A percentile compares a stretch with the other conserved stretches of the same genome.
phyloP scores from a whole-genome alignment of 2,329 filamentous ascomycete genomes.

The Hypoxylon sp. region DNA sequence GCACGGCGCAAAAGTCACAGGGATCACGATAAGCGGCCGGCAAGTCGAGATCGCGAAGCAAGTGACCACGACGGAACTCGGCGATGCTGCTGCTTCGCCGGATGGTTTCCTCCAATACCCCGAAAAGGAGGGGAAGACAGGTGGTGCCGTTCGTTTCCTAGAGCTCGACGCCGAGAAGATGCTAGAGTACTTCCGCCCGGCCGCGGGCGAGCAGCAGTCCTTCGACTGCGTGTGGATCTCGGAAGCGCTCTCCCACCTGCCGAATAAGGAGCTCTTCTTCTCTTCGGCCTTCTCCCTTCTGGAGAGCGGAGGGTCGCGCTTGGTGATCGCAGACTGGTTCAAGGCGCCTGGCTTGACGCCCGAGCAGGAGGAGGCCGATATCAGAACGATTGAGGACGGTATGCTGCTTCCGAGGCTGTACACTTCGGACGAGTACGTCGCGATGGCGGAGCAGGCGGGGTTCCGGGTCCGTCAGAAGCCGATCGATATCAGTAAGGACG shows the following conservation, averaged over 20 bases:
- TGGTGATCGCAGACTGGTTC: conserved; percentile 73
- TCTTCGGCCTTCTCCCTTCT: conserved; percentile 63
- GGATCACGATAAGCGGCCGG: conserved; percentile 70
- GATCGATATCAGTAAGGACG: conserved; percentile 68
- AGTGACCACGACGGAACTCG: conserved; percentile 57
- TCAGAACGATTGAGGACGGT: conserved; percentile 71
- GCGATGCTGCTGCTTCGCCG: background rate
- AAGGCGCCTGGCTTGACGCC: conserved; percentile 61
- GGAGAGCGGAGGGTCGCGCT: conserved; percentile 54
- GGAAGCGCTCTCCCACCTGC: conserved; percentile 71
- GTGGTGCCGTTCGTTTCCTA: conserved; percentile 62
- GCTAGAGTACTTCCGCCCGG: conserved; percentile 62
- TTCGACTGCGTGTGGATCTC: conserved; percentile 73
- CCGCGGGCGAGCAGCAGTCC: conserved; percentile 21
- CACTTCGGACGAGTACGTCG: conserved; percentile 65
- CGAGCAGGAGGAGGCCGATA: conserved; percentile 61
- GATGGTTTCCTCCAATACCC: conserved; percentile 18
- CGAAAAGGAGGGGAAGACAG: conserved; percentile 27
- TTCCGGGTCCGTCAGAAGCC: conserved; percentile 60
- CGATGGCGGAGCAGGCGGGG: conserved; percentile 62
- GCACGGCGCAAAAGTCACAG: conserved; percentile 66
- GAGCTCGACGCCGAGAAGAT: conserved; percentile 73
- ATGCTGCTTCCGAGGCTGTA: conserved; percentile 71
- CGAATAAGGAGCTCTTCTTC: conserved; percentile 70
- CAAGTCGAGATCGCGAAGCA: conserved; percentile 70